Conservation (phyloP, 345 rosid species). For the Passiflora organensis region DNA sequence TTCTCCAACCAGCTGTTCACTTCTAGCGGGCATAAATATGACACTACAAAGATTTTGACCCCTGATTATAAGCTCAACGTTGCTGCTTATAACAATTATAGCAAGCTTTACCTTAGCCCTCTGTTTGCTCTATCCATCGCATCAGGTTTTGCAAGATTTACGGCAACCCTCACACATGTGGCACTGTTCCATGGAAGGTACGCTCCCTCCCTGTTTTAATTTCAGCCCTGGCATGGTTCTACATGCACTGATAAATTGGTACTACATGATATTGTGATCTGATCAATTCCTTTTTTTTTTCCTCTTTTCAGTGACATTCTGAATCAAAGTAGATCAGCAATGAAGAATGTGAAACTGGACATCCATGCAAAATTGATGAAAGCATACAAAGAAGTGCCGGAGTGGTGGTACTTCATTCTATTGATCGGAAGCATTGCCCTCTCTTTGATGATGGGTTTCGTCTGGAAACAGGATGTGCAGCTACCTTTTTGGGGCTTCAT, state of each 20-base stretch:
- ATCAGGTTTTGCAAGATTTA: constrained; percentile 95
- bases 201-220: constrained; percentile 6
- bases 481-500: constrained; percentile 97
- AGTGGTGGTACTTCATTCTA: constrained; percentile 81
- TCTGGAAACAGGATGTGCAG: constrained; percentile 75
- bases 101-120: constrained; percentile 95
- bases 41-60: constrained; percentile 76
- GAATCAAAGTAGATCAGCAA: constrained; percentile 73
- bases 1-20: constrained; percentile 88
- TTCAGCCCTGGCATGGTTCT: too few relatives aligned
- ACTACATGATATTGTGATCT: neutral
- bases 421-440: constrained; percentile 50
- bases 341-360: constrained; percentile 69
- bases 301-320: constrained; percentile 60
- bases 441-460: constrained; percentile 70
- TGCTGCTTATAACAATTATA: constrained; percentile 59
- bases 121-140: constrained; percentile 95
- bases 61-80: constrained; percentile 56
- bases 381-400: constrained; percentile 83
- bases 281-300: constrained; percentile 1
- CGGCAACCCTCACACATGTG: constrained; percentile 91
- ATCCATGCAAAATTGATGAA: constrained; percentile 74
- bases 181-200: constrained; percentile 96
- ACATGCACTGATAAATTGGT: too few relatives aligned
- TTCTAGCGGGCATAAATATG: constrained; percentile 65